phyloP scores from a whole-genome alignment of 225 moss, liverwort and hornwort genomes.

The Pseudisothecium myosuroides region DNA sequence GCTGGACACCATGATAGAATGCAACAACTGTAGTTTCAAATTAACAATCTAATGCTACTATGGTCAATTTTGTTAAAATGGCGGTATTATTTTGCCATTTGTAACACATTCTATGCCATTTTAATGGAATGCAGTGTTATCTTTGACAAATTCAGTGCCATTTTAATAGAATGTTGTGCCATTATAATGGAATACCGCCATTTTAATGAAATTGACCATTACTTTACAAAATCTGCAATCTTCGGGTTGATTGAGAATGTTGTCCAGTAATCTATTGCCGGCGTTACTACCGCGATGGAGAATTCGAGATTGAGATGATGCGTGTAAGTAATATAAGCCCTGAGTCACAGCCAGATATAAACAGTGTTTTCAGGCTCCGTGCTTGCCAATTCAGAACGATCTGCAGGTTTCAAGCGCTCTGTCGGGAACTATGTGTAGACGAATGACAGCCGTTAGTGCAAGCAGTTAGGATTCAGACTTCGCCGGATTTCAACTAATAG shows the following conservation, averaged over 20 bases:
- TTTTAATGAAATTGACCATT: too few relatives aligned
- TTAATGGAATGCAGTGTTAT: too few relatives aligned
- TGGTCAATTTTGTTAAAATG: too few relatives aligned
- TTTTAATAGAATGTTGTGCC: too few relatives aligned
- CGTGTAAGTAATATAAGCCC: background rate
- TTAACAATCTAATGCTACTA: background rate
- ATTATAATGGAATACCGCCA: too few relatives aligned
- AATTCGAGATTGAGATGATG: background rate
- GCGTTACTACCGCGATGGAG: background rate
- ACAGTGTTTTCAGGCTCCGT: background rate
- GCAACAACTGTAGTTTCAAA: background rate
- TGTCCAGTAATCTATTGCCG: background rate
- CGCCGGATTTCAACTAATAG: background rate
- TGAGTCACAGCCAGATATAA: background rate
- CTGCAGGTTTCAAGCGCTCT: background rate
- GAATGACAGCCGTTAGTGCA: background rate
- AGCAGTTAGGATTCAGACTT: too few relatives aligned
- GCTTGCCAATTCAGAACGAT: background rate
- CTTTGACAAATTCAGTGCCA: too few relatives aligned
- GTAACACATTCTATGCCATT: too few relatives aligned
- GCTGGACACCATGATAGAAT: background rate
- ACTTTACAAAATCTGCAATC: background rate
- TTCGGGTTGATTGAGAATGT: background rate
- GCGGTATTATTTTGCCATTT: too few relatives aligned
- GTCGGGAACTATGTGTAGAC: background rate